Percentiles rank a stretch among this genome's conserved stretches.
Evolutionary conservation across 2,329 filamentous ascomycete genomes (phyloP).

Genomic region (Fusarium sororula): DNA sequence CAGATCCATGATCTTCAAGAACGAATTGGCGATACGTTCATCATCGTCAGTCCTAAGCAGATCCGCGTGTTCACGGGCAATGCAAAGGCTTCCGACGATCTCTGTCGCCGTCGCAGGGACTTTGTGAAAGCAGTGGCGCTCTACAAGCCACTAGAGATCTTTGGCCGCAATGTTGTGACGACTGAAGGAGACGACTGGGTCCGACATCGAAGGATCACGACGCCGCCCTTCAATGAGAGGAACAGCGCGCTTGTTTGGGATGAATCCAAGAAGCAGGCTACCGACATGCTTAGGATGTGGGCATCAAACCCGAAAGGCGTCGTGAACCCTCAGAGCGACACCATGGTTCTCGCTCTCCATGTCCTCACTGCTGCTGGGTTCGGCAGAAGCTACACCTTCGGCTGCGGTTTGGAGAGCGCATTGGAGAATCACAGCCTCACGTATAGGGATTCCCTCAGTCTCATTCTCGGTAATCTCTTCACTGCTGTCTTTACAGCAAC

Average conservation of each 20-base stretch:
- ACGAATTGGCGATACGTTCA: constrained; percentile 34
- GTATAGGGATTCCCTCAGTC: constrained; percentile 24
- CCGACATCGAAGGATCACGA: constrained; percentile 29
- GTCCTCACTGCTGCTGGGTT: constrained; percentile 35
- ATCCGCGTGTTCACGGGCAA: constrained; percentile 33
- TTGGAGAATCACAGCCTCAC: constrained; percentile 25
- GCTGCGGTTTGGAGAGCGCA: constrained; percentile 10
- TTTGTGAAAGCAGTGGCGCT: constrained; percentile 33
- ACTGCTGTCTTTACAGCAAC: constrained; percentile 29
- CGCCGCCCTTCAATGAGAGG: constrained; percentile 33
- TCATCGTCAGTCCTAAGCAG: constrained; percentile 33
- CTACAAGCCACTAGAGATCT: constrained; percentile 35
- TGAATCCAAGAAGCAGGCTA: constrained; percentile 24
- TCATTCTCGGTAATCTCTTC: constrained; percentile 28
- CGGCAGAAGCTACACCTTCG: constrained; percentile 31
- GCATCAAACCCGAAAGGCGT: constrained; percentile 12
- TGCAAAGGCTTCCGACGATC: constrained; percentile 26
- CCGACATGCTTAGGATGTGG: constrained; percentile 33
- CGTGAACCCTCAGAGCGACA: constrained; percentile 27
- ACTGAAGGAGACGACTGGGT: constrained; percentile 36
- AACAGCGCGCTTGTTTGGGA: constrained; percentile 35
- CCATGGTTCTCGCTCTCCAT: constrained; percentile 31
- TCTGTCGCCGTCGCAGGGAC: constrained; percentile 28
- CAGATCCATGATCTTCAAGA: constrained; percentile 32
- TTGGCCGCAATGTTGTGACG: constrained; percentile 32